phyloP scores from a whole-genome alignment of 495 filamentous ascomycete species.

The Cairneyella variabilis region DNA sequence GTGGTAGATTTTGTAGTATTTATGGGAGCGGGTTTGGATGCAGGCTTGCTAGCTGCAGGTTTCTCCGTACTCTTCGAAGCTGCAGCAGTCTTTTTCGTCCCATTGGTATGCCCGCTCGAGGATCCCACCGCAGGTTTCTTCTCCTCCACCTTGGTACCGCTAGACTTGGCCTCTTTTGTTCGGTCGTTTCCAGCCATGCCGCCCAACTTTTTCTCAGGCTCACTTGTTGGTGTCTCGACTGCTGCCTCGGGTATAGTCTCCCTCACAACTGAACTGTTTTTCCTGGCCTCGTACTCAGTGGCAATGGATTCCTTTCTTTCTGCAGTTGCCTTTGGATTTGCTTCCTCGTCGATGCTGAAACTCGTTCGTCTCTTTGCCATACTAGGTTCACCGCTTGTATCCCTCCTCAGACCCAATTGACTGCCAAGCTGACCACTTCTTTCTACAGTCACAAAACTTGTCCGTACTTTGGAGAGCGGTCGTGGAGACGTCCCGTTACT shows the following conservation, averaged over 20 bases:
- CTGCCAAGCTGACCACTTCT: conserved; percentile 49
- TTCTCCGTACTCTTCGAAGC: conserved; percentile 25
- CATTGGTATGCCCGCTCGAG: conserved; percentile 21
- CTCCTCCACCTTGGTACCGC: conserved; percentile 5
- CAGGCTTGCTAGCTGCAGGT: conserved; percentile 29
- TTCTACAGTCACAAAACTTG: conserved; percentile 80
- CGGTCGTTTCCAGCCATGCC: neutral
- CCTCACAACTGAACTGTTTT: conserved; percentile 12
- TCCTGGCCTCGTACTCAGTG: conserved; percentile 13
- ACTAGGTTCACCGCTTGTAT: conserved; percentile 23
- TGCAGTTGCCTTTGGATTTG: conserved; percentile 10
- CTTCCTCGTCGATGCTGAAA: conserved; percentile 25
- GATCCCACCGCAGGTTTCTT: conserved; percentile 7
- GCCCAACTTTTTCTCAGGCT: conserved; percentile 20
- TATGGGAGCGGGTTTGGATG: conserved; percentile 40
- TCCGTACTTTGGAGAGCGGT: conserved; percentile 73
- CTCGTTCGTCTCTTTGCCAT: conserved; percentile 21
- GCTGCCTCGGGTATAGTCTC: conserved; percentile 22
- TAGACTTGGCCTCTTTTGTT: conserved; percentile 4
- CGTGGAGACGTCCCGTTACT: conserved; percentile 40
- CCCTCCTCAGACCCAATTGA: conserved; percentile 23
- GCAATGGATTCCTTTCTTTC: conserved; percentile 18
- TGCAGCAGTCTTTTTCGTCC: conserved; percentile 21
- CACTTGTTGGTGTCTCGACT: conserved; percentile 17
- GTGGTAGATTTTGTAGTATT: conserved; percentile 33